Percentiles rank a stretch among this genome's conserved stretches.
Evolutionary conservation across 2,329 filamentous ascomycete genomes (phyloP).

Genomic region (Remersonia thermophila): DNA sequence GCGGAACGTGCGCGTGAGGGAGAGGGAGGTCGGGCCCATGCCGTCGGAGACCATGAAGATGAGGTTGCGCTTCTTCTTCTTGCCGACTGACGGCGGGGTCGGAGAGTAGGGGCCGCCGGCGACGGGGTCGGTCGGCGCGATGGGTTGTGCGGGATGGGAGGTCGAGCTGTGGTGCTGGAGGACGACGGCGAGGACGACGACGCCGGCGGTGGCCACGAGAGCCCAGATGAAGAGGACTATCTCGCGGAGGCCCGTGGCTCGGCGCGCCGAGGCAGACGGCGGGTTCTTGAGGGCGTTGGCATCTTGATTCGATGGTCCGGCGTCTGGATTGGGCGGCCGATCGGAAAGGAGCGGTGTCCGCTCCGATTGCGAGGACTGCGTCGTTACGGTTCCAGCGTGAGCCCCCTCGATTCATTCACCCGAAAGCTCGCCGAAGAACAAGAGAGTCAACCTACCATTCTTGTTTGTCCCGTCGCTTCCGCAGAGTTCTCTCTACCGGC

Average conservation of each 20-base stretch:
- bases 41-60: conserved; percentile 99
- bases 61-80: conserved; percentile 62
- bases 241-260: conserved; percentile 46
- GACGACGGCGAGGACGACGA: conserved; percentile 69
- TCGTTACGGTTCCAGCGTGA: no score
- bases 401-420: no score
- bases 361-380: conserved; percentile 26
- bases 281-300: conserved; percentile 20
- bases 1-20: conserved; percentile 73
- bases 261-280: conserved; percentile 3
- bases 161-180: conserved; percentile 57
- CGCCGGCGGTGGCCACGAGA: conserved; percentile 61
- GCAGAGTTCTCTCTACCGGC: no score
- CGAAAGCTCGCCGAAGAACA: no score
- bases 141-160: conserved; percentile 21
- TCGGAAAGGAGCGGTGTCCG: conserved; percentile 31
- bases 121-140: conserved; percentile 17
- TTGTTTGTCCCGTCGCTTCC: no score
- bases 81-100: conserved; percentile 9
- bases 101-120: conserved; percentile 20
- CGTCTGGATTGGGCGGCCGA: not conserved
- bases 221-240: conserved; percentile 72
- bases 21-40: conserved; percentile 89
- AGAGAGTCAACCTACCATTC: no score
- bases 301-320: conserved; percentile 23